Percentiles rank a stretch among this genome's conserved stretches.
Conservation (phyloP, 306 rosid species). For the Cicer judaicum region DNA sequence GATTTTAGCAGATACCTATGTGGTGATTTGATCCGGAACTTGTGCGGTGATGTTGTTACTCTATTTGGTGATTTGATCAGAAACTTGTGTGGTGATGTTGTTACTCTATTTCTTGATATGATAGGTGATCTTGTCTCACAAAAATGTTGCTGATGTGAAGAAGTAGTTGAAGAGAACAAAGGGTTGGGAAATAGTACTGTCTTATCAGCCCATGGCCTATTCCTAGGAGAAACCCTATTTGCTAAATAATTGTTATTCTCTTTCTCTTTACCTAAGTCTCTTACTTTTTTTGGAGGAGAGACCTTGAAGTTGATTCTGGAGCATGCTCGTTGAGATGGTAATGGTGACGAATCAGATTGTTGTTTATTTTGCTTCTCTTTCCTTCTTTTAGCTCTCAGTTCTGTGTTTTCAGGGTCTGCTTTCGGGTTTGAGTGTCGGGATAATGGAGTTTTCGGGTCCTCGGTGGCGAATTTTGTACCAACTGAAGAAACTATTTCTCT, state of each 20-base stretch:
- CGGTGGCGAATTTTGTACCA: constrained; percentile 44
- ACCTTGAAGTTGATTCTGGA: constrained; percentile 83
- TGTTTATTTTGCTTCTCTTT: constrained; percentile 75
- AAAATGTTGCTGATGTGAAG: constrained; percentile 58
- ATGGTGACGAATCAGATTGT: constrained; percentile 51
- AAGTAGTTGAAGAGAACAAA: constrained; percentile 56
- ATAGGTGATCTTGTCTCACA: constrained; percentile 78
- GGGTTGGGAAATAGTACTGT: constrained; percentile 92
- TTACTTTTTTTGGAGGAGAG: constrained; percentile 72
- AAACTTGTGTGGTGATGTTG: constrained; percentile 78
- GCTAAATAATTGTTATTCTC: constrained; percentile 56
- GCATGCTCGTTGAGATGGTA: constrained; percentile 62
- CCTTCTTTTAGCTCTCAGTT: constrained; percentile 71
- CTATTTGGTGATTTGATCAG: constrained; percentile 63
- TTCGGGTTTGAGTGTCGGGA: constrained; percentile 52
- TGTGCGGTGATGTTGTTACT: constrained; percentile 40
- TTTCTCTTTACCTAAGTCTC: constrained; percentile 62
- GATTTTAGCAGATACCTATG: constrained; percentile 77
- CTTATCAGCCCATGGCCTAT: constrained; percentile 84
- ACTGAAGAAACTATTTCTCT: constrained; percentile 68
- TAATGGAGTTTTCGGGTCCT: constrained; percentile 84
- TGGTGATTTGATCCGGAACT: constrained; percentile 47
- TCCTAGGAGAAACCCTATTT: constrained; percentile 81
- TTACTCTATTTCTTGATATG: constrained; percentile 62
- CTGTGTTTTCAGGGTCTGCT: constrained; percentile 58